Conservation (phyloP, 1,284 basidiomycete species). For the Malassezia sp. region DNA sequence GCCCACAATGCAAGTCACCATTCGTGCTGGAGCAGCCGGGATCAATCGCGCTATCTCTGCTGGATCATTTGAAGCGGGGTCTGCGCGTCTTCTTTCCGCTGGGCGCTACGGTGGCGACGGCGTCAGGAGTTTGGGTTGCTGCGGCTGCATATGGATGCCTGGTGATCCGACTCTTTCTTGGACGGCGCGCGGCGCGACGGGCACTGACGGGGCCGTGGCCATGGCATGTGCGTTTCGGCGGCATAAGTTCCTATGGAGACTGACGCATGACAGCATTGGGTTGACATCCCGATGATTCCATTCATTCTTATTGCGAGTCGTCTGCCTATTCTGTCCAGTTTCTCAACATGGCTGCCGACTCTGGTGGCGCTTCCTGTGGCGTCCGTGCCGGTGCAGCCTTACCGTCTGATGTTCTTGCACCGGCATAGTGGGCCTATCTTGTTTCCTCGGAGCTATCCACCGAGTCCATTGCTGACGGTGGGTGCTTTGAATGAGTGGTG, state of each 20-base stretch:
- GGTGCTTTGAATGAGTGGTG: background rate
- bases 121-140: conserved; percentile 7
- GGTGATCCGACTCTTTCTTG: conserved; percentile 12
- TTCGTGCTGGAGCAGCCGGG: conserved; percentile 9
- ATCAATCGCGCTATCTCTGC: background rate
- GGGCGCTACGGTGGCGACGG: background rate
- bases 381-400: conserved; percentile 14
- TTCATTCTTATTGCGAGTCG: conserved; percentile 32
- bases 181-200: conserved; percentile 4
- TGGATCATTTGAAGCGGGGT: background rate
- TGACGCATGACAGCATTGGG: conserved; percentile 29
- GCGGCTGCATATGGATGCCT: conserved; percentile 14
- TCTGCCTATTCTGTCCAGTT: conserved; percentile 29
- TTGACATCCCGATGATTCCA: conserved; percentile 41
- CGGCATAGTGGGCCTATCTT: conserved; percentile 13
- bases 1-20: conserved; percentile 11
- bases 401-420: conserved; percentile 13
- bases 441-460: conserved; percentile 21
- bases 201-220: conserved; percentile 7
- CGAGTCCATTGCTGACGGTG: conserved; percentile 25
- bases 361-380: conserved; percentile 26
- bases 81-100: background rate
- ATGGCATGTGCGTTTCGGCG: conserved; percentile 10
- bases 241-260: background rate
- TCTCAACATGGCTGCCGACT: conserved; percentile 34